These are phyloP conservation scores for Leavenworthia alabamica DNA, from an alignment of 345 rosid species.

Conservation along the genomic window DNA sequence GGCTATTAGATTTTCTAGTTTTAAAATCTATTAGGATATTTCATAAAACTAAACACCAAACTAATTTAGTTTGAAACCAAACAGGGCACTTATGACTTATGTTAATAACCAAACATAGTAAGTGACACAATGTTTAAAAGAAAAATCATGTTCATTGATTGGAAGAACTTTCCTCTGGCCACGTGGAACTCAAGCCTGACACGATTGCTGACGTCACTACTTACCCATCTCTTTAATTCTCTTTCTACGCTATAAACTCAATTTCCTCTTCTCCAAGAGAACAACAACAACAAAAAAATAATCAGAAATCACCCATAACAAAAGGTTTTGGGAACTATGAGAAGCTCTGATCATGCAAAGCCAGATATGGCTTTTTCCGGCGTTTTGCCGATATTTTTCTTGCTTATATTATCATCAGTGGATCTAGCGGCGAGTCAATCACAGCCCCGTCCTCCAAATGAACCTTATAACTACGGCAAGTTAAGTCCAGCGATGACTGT, in stretches of 20 bases:
- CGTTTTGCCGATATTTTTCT: slow-evolving; percentile 5
- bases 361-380: slow-evolving; percentile 16
- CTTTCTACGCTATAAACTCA: slow-evolving; percentile 20
- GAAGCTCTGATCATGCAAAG: neutral
- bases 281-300: neutral
- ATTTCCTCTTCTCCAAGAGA: neutral
- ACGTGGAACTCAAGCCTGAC: slow-evolving; percentile 35
- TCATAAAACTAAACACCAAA: neutral
- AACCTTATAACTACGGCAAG: slow-evolving; percentile 27
- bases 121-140: too few species aligned
- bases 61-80: neutral
- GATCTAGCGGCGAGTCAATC: slow-evolving; percentile 23
- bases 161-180: neutral
- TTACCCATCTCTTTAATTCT: slow-evolving; percentile 1
- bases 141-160: neutral
- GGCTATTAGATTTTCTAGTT: neutral
- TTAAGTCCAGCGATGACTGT: slow-evolving; percentile 80
- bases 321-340: neutral
- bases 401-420: slow-evolving; percentile 15
- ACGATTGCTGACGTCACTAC: slow-evolving; percentile 19
- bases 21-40: neutral
- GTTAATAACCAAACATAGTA: neutral
- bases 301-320: neutral
- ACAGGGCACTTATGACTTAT: neutral
- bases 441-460: neutral